phyloP scores from a whole-genome alignment of 805 yeast species.

The Myxozyma vanderwaltii region DNA sequence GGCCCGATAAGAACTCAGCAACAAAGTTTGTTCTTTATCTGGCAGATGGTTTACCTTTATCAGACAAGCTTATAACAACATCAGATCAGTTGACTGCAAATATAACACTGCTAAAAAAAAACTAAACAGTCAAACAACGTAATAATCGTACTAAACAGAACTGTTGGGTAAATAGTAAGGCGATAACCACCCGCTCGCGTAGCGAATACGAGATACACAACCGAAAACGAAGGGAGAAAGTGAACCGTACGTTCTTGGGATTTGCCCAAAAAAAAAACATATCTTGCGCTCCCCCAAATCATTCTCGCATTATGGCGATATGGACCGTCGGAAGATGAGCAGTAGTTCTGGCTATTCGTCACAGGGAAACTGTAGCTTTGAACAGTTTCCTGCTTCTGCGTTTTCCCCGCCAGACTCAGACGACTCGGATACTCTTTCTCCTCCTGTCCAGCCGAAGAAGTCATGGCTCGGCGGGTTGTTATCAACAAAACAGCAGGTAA shows the following conservation, averaged over 20 bases:
- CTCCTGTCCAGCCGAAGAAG: conserved; percentile 11
- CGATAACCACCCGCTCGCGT: not conserved
- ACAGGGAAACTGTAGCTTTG: conserved; percentile 10
- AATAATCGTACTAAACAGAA: too few relatives aligned
- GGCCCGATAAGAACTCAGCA: too few relatives aligned
- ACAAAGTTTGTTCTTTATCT: too few relatives aligned
- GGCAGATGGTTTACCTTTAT: too few relatives aligned
- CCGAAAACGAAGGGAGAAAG: conserved; percentile 7
- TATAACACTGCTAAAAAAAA: too few relatives aligned
- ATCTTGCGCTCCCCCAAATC: not conserved
- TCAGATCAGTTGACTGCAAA: too few relatives aligned
- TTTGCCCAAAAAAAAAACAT: too few relatives aligned
- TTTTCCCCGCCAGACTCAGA: conserved; percentile 33
- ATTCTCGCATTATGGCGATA: not conserved
- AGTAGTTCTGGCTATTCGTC: not conserved
- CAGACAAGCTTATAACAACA: too few relatives aligned
- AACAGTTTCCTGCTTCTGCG: conserved; percentile 28
- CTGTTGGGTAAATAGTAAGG: not conserved
- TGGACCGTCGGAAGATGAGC: not conserved
- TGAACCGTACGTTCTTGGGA: too few relatives aligned
- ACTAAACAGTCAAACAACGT: too few relatives aligned
- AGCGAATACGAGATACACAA: conserved; percentile 13
- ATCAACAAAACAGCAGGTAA: conserved; percentile 18
- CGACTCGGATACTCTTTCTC: conserved; percentile 15
- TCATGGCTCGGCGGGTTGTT: conserved; percentile 25